Evolutionary conservation across 2,329 filamentous ascomycete species (phyloP), one percentile per base, ranked within the genome.

Genomic region (Sporothrix pallida): DNA sequence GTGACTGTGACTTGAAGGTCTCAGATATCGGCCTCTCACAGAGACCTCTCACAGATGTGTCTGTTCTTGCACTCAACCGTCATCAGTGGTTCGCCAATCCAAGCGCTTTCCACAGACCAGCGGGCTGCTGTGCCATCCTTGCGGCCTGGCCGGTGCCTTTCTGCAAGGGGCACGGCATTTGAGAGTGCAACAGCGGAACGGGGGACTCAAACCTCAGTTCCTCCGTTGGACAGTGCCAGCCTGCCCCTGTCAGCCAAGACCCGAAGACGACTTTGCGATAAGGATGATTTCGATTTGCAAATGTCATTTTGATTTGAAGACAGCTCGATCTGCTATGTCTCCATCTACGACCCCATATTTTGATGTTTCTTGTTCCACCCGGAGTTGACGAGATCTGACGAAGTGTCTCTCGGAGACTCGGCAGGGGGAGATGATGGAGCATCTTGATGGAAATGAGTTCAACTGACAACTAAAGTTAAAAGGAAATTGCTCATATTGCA

Each of bases 111-210:
- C 10, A 17, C 62, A 48, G 44, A 54, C 46, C 65, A 69, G 2
- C 23, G 20, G 6, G 26, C 17, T 50, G 12, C 26, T 37, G 26
- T 54, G 50, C 52, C 31, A 58, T 58, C 52, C 68, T 44, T 56
- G 31, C 48, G 48, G 67, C 48, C 26, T 52, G 46, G 15, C 62
- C 62, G 62, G 62, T 70, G 48, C 48, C 26, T 31, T 5, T 31
- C 50, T 71, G 69, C 54, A 71, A 62, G 54, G 69, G 69, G 23
- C 54, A 60, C 69, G 69, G 69, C 54, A 71, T 71, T 44, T 70
- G 8, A 10, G 50, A 54, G n/a, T 44, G 48, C 31, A 37, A 37
- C 31, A 37, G 31, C 31, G 31, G 31, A 3, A 37, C 31, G 31
- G 31, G 31, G 31, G 31, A 37, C 31, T 37, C 31, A 37, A 37